Conservation (phyloP, 2,329 filamentous ascomycete genomes). For the Sarocladiaceae sp. region DNA sequence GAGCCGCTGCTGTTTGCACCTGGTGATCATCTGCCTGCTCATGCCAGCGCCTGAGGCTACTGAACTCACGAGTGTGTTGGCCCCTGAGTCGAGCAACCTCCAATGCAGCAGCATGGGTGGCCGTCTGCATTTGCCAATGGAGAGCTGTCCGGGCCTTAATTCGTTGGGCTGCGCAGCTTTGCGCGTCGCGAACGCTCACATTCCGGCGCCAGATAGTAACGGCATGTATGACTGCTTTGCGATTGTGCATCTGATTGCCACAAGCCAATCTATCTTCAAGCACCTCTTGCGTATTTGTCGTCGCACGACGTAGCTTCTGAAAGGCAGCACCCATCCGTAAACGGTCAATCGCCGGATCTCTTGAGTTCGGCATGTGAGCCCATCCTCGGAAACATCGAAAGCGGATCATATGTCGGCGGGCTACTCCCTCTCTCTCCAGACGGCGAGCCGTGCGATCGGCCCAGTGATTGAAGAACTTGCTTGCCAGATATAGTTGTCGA, state of each 20-base stretch:
- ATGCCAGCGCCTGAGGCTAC: conserved; percentile 20
- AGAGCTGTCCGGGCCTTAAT: neutral
- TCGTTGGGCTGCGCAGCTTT: neutral
- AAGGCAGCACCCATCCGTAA: conserved; percentile 24
- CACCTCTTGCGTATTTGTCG: conserved; percentile 18
- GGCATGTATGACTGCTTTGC: neutral
- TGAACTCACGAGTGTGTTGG: conserved; percentile 10
- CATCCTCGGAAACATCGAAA: conserved; percentile 38
- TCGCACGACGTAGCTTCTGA: conserved; percentile 29
- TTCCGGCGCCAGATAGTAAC: neutral
- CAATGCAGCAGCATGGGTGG: conserved; percentile 17
- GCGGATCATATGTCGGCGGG: conserved; percentile 66
- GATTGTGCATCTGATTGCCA: neutral
- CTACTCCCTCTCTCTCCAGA: conserved; percentile 60
- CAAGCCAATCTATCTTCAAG: neutral
- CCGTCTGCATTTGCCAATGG: conserved; percentile 1
- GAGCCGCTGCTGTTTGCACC: conserved; percentile 12
- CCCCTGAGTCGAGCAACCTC: conserved; percentile 10
- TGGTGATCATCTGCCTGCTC: conserved; percentile 5
- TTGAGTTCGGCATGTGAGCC: conserved; percentile 27
- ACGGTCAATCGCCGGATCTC: conserved; percentile 23
- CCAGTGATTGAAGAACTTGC: conserved; percentile 50
- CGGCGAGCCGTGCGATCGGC: conserved; percentile 60
- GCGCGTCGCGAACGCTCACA: neutral
- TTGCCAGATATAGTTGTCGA: conserved; percentile 57